These are phyloP conservation scores for Agrocybe chaxingu DNA, from an alignment of 768 basidiomycete species.

Conservation along the genomic window DNA sequence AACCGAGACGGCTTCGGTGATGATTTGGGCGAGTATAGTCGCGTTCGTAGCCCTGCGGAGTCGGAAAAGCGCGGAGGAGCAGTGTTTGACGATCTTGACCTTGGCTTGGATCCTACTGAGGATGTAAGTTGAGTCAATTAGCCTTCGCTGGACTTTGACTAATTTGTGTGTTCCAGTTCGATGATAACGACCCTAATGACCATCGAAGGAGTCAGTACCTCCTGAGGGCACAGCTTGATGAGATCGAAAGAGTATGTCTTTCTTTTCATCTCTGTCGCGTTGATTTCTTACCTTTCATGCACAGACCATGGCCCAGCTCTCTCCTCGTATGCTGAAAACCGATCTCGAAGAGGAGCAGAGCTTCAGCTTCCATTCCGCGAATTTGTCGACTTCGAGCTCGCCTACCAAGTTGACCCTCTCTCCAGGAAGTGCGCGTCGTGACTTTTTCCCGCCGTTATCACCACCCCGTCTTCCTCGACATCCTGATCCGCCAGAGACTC, in stretches of 20 bases:
- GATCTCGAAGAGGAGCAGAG: conserved; percentile 37
- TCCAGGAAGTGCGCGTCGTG: conserved; percentile 16
- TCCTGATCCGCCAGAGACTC: conserved; percentile 22
- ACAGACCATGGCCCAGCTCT: conserved; percentile 65
- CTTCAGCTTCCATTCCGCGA: conserved; percentile 22
- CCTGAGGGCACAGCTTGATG: conserved; percentile 74
- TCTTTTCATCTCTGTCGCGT: background rate
- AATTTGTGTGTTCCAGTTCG: conserved; percentile 42
- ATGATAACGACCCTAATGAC: conserved; percentile 71
- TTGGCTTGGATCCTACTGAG: conserved; percentile 44
- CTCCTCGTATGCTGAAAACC: conserved; percentile 47
- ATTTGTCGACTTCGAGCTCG: conserved; percentile 27
- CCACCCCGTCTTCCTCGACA: conserved; percentile 35
- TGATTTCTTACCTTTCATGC: background rate
- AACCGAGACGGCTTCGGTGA: conserved; percentile 17
- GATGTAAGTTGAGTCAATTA: conserved; percentile 30
- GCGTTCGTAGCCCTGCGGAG: conserved; percentile 32
- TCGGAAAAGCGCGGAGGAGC: conserved; percentile 46
- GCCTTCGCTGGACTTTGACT: conserved; percentile 8
- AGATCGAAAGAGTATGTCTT: conserved; percentile 61
- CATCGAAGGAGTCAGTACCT: conserved; percentile 70
- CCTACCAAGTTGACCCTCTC: conserved; percentile 22
- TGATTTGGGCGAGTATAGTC: conserved; percentile 21
- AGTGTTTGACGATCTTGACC: conserved; percentile 49
- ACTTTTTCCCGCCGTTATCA: conserved; percentile 30